Base-by-base conservation (phyloP, 345 rosid genomes). In the Pugionium cornutum region DNA sequence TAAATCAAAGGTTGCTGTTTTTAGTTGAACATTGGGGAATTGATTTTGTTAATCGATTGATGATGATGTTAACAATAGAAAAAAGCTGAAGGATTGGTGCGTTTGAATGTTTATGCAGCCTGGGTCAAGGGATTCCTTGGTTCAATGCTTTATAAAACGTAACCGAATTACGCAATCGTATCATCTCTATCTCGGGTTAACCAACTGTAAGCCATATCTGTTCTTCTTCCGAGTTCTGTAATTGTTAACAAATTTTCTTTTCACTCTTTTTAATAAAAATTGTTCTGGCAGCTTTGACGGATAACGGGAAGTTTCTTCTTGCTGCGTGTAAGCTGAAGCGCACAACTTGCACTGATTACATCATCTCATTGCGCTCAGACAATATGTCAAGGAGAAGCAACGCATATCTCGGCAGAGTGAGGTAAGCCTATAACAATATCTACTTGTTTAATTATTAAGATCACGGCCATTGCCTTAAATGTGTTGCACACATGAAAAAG, bases 281-380 rank as follows among this genome's bases (percentile, higher is more conserved):
- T 18, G 18, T 47, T 64, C 3, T 76, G 66, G 58, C 76, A 87
- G 95, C 86, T 58, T 72, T 79, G 69, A 73, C 71, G 9, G 91
- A 82, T 69, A 76, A 80, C 36, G 95, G 91, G 3, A 87, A 87
- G 81, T 85, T 83, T 62, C 90, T 85, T 75, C 91, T 87, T 33
- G 81, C 82, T 80, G 95, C 91, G 10, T 79, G 74, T 55, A 85
- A 78, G 79, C 78, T 77, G 41, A 87, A 84, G 55, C 81, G 84
- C 7, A 74, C 95, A 8, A 87, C 89, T 26, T 87, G 87, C 42
- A 85, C 89, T 29, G 95, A 87, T 69, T 83, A 80, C 57, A 67
- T 82, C 36, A 76, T 87, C 70, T 82, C 87, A 67, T 43, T 83
- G 53, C 51, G 75, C 42, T 58, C 78, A 1, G 81, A 81, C 18